phyloP scores from a whole-genome alignment of 805 yeast genomes.

The Candida coleopterorum region DNA sequence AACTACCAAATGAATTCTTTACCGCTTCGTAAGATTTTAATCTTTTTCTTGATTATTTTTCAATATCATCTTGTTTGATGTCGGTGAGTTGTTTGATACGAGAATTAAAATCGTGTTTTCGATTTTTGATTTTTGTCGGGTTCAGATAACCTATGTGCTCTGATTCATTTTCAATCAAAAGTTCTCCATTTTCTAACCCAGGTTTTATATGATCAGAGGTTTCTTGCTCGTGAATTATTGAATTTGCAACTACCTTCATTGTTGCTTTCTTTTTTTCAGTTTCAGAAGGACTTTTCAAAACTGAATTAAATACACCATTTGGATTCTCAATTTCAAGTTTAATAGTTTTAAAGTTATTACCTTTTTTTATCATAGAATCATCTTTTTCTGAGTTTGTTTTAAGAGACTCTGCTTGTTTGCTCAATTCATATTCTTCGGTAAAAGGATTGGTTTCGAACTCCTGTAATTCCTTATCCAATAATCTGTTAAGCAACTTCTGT shows the following conservation, averaged over 20 bases:
- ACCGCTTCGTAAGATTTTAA: no score
- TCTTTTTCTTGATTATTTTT: no score
- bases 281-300: constrained; percentile 5
- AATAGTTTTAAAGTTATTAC: background rate
- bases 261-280: constrained; percentile 3
- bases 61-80: background rate
- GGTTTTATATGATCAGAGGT: constrained; percentile 1
- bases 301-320: constrained; percentile 5
- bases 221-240: background rate
- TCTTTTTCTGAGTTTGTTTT: no score
- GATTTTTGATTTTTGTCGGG: constrained; percentile 8
- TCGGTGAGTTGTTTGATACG: background rate
- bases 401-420: background rate
- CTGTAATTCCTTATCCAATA: constrained; percentile 9
- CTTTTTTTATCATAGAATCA: background rate
- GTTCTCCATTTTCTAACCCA: background rate
- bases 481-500: constrained; percentile 10
- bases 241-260: background rate
- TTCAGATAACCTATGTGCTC: constrained; percentile 8
- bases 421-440: background rate
- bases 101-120: constrained; percentile 3
- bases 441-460: constrained; percentile 6
- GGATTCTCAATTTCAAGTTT: constrained; percentile 5
- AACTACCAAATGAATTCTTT: no score
- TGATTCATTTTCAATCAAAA: background rate